Percentiles rank a stretch among this genome's conserved stretches.
phyloP scores from a whole-genome alignment of 1,139 yeast genomes.

The Taphrina pruni region DNA sequence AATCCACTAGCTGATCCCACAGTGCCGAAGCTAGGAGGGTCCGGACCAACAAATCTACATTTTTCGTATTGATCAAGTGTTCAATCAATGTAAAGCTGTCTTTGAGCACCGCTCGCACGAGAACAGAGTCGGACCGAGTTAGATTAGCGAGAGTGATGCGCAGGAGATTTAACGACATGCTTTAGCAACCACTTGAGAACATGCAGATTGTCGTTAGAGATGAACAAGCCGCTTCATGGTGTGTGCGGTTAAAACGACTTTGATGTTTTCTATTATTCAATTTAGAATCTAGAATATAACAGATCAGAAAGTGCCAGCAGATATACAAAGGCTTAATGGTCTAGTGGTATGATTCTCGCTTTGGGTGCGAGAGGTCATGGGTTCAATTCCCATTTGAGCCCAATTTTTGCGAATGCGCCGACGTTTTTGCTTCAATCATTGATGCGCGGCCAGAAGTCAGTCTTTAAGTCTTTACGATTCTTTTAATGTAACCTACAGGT shows the following conservation, averaged over 20 bases:
- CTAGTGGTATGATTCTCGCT: constrained; percentile 54
- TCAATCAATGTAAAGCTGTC: constrained; percentile 22
- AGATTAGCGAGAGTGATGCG: not conserved
- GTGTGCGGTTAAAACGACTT: too few species aligned
- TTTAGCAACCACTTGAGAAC: not conserved
- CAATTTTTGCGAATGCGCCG: constrained; percentile 42
- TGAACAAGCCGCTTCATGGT: too few species aligned
- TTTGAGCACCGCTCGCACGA: not conserved
- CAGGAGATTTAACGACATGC: constrained; percentile 7
- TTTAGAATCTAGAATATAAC: too few species aligned
- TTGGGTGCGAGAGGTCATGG: constrained; percentile 57
- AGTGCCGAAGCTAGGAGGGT: constrained; percentile 12
- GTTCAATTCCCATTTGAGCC: constrained; percentile 58
- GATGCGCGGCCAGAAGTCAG: too few species aligned
- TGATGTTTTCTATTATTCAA: too few species aligned
- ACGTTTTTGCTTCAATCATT: not conserved
- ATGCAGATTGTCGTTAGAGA: not conserved
- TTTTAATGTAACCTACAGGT: too few species aligned
- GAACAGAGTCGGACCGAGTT: not conserved
- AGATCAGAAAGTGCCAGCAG: too few species aligned
- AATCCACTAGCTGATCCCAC: not conserved
- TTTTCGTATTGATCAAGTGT: constrained; percentile 18
- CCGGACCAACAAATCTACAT: not conserved
- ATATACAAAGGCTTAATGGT: constrained; percentile 51
- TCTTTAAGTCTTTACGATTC: too few species aligned